Conservation (phyloP, 495 filamentous ascomycete species). For the Lasiosphaeria hispida region DNA sequence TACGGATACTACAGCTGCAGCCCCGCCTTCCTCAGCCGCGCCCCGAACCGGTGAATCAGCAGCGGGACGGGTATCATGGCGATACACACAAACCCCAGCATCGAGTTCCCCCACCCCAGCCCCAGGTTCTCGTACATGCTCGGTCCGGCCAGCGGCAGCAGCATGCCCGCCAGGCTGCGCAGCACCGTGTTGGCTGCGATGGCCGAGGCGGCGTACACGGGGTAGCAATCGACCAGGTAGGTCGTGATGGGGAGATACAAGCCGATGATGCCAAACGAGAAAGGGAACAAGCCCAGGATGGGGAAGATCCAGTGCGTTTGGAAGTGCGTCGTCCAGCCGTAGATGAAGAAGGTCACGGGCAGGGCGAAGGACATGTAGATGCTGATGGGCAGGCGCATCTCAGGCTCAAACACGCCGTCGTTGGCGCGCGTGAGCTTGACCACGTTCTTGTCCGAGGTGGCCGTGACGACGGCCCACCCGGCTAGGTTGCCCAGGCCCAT, state of each 20-base stretch:
- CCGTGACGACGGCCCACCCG: conserved; percentile 34
- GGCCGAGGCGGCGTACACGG: conserved; percentile 58
- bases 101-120: conserved; percentile 58
- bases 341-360: conserved; percentile 47
- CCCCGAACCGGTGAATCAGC: conserved; percentile 71
- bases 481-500: conserved; percentile 44
- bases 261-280: conserved; percentile 52
- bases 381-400: conserved; percentile 48
- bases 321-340: conserved; percentile 42
- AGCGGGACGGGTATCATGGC: conserved; percentile 73
- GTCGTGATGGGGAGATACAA: conserved; percentile 53
- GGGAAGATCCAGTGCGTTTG: conserved; percentile 47
- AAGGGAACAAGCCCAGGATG: conserved; percentile 49
- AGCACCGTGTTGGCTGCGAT: conserved; percentile 55
- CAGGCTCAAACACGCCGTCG: conserved; percentile 55
- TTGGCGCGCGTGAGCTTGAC: conserved; percentile 44
- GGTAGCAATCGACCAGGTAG: conserved; percentile 59
- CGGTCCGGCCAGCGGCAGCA: conserved; percentile 54
- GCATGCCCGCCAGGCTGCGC: conserved; percentile 53
- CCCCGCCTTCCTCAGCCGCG: conserved; percentile 46
- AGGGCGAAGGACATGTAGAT: conserved; percentile 38
- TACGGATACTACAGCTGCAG: conserved; percentile 20
- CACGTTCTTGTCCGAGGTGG: conserved; percentile 41
- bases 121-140: conserved; percentile 54
- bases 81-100: conserved; percentile 59